Evolutionary conservation across 768 basidiomycete species (phyloP).

Genomic region (Astraeus odoratus): DNA sequence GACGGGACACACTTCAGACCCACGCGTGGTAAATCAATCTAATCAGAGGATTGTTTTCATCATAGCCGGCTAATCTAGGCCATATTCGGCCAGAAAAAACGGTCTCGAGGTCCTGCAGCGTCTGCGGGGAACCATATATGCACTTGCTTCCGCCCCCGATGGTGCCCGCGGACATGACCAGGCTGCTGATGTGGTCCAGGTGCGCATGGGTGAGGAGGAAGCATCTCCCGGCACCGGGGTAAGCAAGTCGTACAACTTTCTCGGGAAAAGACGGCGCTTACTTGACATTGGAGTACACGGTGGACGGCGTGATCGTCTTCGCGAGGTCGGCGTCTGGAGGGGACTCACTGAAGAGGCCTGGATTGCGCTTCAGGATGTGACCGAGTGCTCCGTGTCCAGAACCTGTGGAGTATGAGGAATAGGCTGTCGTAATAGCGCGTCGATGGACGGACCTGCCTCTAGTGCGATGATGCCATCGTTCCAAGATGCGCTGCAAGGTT

Average conservation of each 20-base stretch:
- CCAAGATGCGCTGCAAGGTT: constrained; percentile 62
- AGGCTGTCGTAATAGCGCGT: background rate
- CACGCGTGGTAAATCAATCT: constrained; percentile 62
- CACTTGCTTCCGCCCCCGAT: constrained; percentile 54
- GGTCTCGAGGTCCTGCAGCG: constrained; percentile 60
- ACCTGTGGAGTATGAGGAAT: constrained; percentile 37
- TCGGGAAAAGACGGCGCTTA: constrained; percentile 7
- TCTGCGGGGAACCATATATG: constrained; percentile 53
- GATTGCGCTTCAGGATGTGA: constrained; percentile 49
- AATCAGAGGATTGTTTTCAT: constrained; percentile 50
- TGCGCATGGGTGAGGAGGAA: constrained; percentile 88
- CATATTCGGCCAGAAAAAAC: constrained; percentile 76
- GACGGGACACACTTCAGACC: constrained; percentile 23
- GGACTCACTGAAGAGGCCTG: constrained; percentile 42
- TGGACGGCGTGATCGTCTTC: constrained; percentile 16
- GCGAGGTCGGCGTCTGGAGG: constrained; percentile 7
- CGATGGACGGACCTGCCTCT: constrained; percentile 66
- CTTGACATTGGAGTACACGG: constrained; percentile 29
- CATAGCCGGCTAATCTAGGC: constrained; percentile 79
- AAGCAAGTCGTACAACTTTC: background rate
- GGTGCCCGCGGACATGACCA: constrained; percentile 81
- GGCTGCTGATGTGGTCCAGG: constrained; percentile 80
- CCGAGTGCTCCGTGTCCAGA: constrained; percentile 79
- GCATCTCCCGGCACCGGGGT: constrained; percentile 39
- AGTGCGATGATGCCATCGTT: constrained; percentile 74